These are phyloP conservation scores for Nitzschia palea DNA, from an alignment of 108 stramenopile genomes.

Conservation along the genomic window DNA sequence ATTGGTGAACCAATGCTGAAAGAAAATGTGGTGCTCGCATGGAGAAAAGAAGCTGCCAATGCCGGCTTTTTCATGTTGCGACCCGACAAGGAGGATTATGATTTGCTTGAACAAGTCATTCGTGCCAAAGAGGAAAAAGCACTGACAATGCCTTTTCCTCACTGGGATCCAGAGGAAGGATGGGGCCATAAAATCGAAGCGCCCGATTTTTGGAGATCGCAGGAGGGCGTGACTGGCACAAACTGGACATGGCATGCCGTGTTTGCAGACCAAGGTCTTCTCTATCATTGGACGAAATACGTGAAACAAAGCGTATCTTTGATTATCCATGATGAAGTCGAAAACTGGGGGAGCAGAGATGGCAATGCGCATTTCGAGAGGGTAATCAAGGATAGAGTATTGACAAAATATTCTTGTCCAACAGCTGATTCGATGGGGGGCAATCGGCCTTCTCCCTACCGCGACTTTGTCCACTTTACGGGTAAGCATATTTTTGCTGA, in stretches of 20 bases:
- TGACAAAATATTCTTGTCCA: neutral
- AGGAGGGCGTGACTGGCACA: neutral
- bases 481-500: conserved; percentile 12
- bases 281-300: conserved; percentile 45
- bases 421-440: neutral
- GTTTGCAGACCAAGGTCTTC: conserved; percentile 51
- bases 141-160: conserved; percentile 9
- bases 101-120: conserved; percentile 27
- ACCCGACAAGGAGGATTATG: conserved; percentile 36
- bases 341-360: conserved; percentile 24
- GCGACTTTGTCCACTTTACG: conserved; percentile 43
- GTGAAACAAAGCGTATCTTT: conserved; percentile 25
- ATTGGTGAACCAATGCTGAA: conserved; percentile 12
- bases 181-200: conserved; percentile 34
- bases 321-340: conserved; percentile 20
- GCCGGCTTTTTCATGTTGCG: conserved; percentile 57
- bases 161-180: conserved; percentile 28
- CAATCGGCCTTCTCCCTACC: conserved; percentile 20
- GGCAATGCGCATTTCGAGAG: neutral
- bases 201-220: conserved; percentile 17
- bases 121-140: conserved; percentile 22
- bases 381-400: neutral
- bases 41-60: conserved; percentile 36
- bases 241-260: conserved; percentile 46
- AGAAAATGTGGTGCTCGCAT: conserved; percentile 45